Conservation (phyloP, 2,329 filamentous ascomycete species). For the Apiospora hydei region DNA sequence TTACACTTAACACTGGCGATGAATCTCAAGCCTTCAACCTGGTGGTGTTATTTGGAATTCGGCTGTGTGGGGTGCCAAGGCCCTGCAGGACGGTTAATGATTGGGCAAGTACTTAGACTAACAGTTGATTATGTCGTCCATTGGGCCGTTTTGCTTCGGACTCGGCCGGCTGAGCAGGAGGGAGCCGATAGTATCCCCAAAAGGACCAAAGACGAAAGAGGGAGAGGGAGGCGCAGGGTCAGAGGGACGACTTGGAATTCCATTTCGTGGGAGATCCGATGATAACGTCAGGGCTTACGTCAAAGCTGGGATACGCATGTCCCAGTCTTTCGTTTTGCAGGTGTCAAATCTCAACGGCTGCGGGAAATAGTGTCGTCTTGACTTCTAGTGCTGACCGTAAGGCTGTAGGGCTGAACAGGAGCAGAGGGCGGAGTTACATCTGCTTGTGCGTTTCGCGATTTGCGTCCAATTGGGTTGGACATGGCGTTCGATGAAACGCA, state of each 20-base stretch:
- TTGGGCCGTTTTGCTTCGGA: too few relatives aligned
- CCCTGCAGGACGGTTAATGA: too few relatives aligned
- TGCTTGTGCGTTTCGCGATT: background rate
- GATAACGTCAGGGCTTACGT: background rate
- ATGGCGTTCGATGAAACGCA: background rate
- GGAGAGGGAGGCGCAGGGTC: background rate
- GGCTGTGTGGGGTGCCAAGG: too few relatives aligned
- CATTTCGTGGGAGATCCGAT: background rate
- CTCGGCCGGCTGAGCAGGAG: background rate
- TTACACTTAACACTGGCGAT: too few relatives aligned
- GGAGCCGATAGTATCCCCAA: background rate
- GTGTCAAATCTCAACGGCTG: background rate
- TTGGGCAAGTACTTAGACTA: too few relatives aligned
- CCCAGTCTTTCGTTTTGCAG: background rate
- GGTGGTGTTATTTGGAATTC: background rate
- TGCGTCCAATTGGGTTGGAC: too few relatives aligned
- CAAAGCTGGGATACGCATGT: background rate
- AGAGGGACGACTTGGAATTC: background rate
- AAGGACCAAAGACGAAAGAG: background rate
- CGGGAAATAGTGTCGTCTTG: background rate
- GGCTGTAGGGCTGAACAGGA: slow-evolving; percentile 7
- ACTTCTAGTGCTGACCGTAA: background rate
- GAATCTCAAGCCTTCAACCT: too few relatives aligned
- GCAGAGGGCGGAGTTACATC: background rate
- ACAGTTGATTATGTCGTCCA: too few relatives aligned